Conservation (phyloP, 805 yeast genomes). For the Metschnikowia henanensis region DNA sequence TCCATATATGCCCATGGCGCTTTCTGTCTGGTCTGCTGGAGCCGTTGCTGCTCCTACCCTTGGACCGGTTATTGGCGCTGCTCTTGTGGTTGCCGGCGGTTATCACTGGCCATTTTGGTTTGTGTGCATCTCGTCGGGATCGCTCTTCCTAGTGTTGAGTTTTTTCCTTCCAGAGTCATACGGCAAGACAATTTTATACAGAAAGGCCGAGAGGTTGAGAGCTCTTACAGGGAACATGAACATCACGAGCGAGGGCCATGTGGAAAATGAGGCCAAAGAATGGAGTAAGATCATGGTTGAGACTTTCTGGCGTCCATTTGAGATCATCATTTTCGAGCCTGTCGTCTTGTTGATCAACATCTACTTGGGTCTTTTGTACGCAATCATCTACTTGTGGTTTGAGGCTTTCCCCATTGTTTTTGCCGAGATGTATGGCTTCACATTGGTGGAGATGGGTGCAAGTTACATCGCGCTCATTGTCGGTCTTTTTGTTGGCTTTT, state of each 20-base stretch:
- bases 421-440: slow-evolving; percentile 11
- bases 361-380: slow-evolving; percentile 15
- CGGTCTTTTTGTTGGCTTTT: slow-evolving; percentile 11
- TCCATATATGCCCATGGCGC: slow-evolving; percentile 45
- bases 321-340: slow-evolving; percentile 13
- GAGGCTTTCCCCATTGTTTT: slow-evolving; percentile 19
- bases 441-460: slow-evolving; percentile 14
- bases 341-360: slow-evolving; percentile 16
- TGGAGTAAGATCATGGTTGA: slow-evolving; percentile 6
- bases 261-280: slow-evolving; percentile 7
- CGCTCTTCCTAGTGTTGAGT: slow-evolving; percentile 6
- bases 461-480: slow-evolving; percentile 10
- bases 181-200: slow-evolving; percentile 13
- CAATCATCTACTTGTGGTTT: slow-evolving; percentile 17
- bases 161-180: slow-evolving; percentile 15
- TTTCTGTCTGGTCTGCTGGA: slow-evolving; percentile 54
- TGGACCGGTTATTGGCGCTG: slow-evolving; percentile 59
- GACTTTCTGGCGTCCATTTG: slow-evolving; percentile 15
- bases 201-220: slow-evolving; percentile 16
- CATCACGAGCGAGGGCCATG: slow-evolving; percentile 13
- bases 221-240: slow-evolving; percentile 13
- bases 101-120: slow-evolving; percentile 19
- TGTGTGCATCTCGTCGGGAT: slow-evolving; percentile 12
- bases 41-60: slow-evolving; percentile 55
- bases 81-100: slow-evolving; percentile 29